Evolutionary conservation across 2,329 filamentous ascomycete genomes (phyloP).

Genomic region (Pezizomycotina sp.): DNA sequence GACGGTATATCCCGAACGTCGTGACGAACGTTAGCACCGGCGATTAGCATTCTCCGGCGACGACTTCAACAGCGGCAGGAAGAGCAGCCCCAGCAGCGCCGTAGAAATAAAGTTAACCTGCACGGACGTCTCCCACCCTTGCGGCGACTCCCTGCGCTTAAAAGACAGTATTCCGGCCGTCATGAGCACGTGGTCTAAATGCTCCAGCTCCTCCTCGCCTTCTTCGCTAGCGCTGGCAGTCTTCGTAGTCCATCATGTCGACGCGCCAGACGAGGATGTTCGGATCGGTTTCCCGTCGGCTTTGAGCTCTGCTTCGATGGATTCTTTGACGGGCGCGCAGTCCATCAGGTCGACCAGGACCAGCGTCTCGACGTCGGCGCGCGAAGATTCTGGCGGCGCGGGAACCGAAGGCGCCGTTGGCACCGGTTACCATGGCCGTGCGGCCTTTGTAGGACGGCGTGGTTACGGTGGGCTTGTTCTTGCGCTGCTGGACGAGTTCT

Average conservation of each 20-base stretch:
- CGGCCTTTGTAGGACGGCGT: slow-evolving; percentile 30
- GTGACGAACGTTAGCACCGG: slow-evolving; percentile 31
- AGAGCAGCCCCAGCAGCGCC: slow-evolving; percentile 28
- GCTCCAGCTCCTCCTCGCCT: slow-evolving; percentile 25
- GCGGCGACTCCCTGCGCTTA: slow-evolving; percentile 28
- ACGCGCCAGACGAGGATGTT: slow-evolving; percentile 29
- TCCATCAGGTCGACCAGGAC: slow-evolving; percentile 30
- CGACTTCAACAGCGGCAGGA: slow-evolving; percentile 28
- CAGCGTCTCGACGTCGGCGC: slow-evolving; percentile 27
- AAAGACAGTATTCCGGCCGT: slow-evolving; percentile 30
- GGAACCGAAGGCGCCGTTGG: slow-evolving; percentile 28
- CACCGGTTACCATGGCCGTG: slow-evolving; percentile 26
- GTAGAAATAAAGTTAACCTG: slow-evolving; percentile 30
- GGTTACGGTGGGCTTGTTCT: slow-evolving; percentile 27
- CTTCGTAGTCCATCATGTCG: slow-evolving; percentile 29
- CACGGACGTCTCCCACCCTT: slow-evolving; percentile 31
- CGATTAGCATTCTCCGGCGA: slow-evolving; percentile 26
- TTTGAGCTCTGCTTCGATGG: slow-evolving; percentile 28
- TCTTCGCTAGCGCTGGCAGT: slow-evolving; percentile 27
- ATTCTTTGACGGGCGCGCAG: slow-evolving; percentile 26
- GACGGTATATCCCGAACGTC: slow-evolving; percentile 30
- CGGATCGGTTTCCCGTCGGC: slow-evolving; percentile 23
- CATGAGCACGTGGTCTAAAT: slow-evolving; percentile 29
- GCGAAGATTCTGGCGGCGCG: slow-evolving; percentile 30
- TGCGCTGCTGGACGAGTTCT: slow-evolving; percentile 27